Conservation (phyloP, 768 basidiomycete genomes). For the Auriscalpium orientale region DNA sequence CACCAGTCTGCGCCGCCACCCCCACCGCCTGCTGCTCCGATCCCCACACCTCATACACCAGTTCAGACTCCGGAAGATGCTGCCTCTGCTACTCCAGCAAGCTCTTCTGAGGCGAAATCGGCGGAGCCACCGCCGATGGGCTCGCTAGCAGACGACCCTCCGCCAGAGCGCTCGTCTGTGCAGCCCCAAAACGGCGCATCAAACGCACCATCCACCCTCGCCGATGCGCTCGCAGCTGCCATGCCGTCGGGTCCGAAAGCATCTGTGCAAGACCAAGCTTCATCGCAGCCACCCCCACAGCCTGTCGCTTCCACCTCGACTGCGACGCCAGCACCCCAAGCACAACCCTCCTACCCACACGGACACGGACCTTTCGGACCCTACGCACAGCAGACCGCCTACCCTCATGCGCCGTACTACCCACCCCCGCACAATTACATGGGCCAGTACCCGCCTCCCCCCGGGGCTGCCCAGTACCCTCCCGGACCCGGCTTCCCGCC, state of each 20-base stretch:
- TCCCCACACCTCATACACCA: constrained; percentile 13
- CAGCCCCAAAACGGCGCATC: neutral
- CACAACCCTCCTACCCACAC: neutral
- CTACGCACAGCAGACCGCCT: constrained; percentile 47
- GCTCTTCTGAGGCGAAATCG: constrained; percentile 3
- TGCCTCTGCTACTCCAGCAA: constrained; percentile 15
- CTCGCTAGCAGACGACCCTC: constrained; percentile 8
- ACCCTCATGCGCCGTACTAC: constrained; percentile 66
- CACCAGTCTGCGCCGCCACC: constrained; percentile 14
- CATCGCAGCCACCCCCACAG: constrained; percentile 11
- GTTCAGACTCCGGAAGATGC: constrained; percentile 6
- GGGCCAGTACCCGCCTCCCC: constrained; percentile 22
- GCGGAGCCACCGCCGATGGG: constrained; percentile 14
- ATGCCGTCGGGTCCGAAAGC: neutral
- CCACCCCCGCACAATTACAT: constrained; percentile 36
- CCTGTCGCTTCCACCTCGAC: constrained; percentile 17
- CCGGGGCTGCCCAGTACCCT: constrained; percentile 27
- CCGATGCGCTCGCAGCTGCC: neutral
- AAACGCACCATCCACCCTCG: neutral
- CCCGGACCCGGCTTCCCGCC: constrained; percentile 28
- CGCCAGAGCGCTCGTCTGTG: constrained; percentile 3
- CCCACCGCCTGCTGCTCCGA: constrained; percentile 12
- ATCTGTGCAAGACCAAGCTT: constrained; percentile 15
- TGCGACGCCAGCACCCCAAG: neutral
- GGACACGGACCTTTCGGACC: constrained; percentile 43